A percentile compares a stretch with the other conserved stretches of the same genome.
Evolutionary conservation across 208 protist species (phyloP).

Genomic region (Trypanosoma conorhini): DNA sequence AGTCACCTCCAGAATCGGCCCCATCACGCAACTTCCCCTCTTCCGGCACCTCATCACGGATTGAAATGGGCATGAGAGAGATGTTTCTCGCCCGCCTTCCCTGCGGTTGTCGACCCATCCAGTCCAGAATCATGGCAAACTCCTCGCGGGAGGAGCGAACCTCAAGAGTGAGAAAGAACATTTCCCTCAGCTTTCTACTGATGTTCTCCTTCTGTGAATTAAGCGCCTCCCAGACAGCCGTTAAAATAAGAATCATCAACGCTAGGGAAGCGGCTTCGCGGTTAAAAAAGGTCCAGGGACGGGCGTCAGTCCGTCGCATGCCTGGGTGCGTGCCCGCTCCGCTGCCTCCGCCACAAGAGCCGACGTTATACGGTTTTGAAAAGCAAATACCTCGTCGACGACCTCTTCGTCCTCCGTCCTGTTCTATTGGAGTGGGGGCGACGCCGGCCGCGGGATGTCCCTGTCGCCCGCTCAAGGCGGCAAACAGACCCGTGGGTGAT

Average conservation of each 20-base stretch:
- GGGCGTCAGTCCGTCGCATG: background rate
- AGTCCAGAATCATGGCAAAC: constrained; percentile 90
- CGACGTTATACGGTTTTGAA: background rate
- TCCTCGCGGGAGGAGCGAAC: constrained; percentile 86
- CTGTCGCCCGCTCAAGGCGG: constrained; percentile 53
- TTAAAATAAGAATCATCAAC: constrained; percentile 59
- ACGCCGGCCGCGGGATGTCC: background rate
- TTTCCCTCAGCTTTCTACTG: constrained; percentile 44
- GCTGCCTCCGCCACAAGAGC: background rate
- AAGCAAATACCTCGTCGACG: background rate
- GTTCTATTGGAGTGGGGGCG: background rate
- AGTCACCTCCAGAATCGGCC: constrained; percentile 17
- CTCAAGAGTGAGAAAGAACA: constrained; percentile 74
- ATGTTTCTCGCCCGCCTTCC: constrained; percentile 65
- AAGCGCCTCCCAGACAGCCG: constrained; percentile 73
- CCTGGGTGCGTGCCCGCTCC: background rate
- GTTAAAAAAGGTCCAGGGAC: constrained; percentile 12
- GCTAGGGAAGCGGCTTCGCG: constrained; percentile 55
- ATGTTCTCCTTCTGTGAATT: constrained; percentile 48
- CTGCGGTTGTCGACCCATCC: constrained; percentile 79
- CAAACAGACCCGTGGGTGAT: constrained; percentile 65
- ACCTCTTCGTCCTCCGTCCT: background rate
- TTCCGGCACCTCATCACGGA: constrained; percentile 36
- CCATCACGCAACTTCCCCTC: constrained; percentile 19
- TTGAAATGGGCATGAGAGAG: constrained; percentile 63